These are phyloP conservation scores for Mycena alexandri DNA, from an alignment of 768 basidiomycete species.

Conservation along the genomic window DNA sequence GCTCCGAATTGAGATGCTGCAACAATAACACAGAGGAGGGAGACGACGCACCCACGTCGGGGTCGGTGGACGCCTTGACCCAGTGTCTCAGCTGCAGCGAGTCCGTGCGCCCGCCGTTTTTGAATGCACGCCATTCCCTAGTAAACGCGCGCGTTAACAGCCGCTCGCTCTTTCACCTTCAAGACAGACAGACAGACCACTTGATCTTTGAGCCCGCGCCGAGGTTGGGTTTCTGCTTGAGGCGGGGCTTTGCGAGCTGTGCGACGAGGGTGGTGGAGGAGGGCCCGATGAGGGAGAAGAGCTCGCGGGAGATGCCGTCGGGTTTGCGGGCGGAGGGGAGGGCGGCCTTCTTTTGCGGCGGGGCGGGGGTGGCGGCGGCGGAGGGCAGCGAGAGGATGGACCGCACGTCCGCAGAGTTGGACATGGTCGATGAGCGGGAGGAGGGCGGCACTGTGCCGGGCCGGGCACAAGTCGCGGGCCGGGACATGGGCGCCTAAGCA, in stretches of 20 bases:
- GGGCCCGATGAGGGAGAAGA: slow-evolving; percentile 95
- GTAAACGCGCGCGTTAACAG: background rate
- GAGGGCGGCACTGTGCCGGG: background rate
- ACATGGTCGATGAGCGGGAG: slow-evolving; percentile 58
- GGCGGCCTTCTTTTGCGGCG: slow-evolving; percentile 61
- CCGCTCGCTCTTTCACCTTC: too few relatives aligned
- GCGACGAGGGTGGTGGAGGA: slow-evolving; percentile 88
- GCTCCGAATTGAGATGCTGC: background rate
- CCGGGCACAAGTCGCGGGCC: too few relatives aligned
- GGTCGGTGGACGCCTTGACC: slow-evolving; percentile 74
- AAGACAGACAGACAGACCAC: slow-evolving; percentile 66
- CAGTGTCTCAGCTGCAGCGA: slow-evolving; percentile 84
- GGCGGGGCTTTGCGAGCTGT: slow-evolving; percentile 82
- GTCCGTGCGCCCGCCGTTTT: slow-evolving; percentile 78
- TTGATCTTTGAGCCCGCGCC: slow-evolving; percentile 72
- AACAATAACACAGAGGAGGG: background rate
- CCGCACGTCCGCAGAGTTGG: slow-evolving; percentile 85
- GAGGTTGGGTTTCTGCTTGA: slow-evolving; percentile 89
- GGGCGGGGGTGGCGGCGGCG: slow-evolving; percentile 56
- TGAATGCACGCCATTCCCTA: slow-evolving; percentile 85
- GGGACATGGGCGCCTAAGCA: too few relatives aligned
- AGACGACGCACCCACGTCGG: slow-evolving; percentile 62
- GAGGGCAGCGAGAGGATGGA: slow-evolving; percentile 81
- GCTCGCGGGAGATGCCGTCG: slow-evolving; percentile 92
- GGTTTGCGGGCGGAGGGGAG: slow-evolving; percentile 71